A percentile compares a stretch with the other conserved stretches of the same genome.
Evolutionary conservation across 73 alveolate species (phyloP).

Genomic region (Paramecium sexaurelia): DNA sequence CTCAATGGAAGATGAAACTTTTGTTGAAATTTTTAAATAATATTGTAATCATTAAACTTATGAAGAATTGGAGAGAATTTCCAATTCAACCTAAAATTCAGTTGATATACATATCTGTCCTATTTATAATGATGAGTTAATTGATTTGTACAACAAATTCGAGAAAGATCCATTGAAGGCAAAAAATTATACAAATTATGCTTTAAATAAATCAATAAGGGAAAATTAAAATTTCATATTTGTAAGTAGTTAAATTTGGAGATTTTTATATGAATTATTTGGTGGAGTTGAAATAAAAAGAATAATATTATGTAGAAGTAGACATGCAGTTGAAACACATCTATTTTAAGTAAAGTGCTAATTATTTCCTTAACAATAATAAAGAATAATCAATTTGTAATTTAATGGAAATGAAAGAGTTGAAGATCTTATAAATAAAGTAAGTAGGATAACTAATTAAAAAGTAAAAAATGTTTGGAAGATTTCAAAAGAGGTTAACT

Average conservation of each 20-base stretch:
- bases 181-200: constrained; percentile 57
- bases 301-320: constrained; percentile 56
- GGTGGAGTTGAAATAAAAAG: constrained; percentile 57
- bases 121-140: neutral
- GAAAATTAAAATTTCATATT: constrained; percentile 65
- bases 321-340: constrained; percentile 69
- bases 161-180: constrained; percentile 57
- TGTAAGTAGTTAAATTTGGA: constrained; percentile 61
- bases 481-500: constrained; percentile 13
- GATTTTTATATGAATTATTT: constrained; percentile 54
- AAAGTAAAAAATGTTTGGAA: constrained; percentile 71
- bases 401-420: constrained; percentile 53
- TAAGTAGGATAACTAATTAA: constrained; percentile 29
- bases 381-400: neutral
- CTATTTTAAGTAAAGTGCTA: constrained; percentile 34
- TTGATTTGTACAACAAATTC: constrained; percentile 35
- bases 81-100: neutral
- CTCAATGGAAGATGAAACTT: constrained; percentile 36
- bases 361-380: constrained; percentile 52
- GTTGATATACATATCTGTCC: neutral
- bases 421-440: constrained; percentile 45
- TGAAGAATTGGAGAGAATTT: constrained; percentile 13
- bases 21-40: constrained; percentile 23
- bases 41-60: neutral
- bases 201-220: constrained; percentile 51